Base-by-base conservation (phyloP, 75 land plant species). In the Cunninghamia lanceolata region DNA sequence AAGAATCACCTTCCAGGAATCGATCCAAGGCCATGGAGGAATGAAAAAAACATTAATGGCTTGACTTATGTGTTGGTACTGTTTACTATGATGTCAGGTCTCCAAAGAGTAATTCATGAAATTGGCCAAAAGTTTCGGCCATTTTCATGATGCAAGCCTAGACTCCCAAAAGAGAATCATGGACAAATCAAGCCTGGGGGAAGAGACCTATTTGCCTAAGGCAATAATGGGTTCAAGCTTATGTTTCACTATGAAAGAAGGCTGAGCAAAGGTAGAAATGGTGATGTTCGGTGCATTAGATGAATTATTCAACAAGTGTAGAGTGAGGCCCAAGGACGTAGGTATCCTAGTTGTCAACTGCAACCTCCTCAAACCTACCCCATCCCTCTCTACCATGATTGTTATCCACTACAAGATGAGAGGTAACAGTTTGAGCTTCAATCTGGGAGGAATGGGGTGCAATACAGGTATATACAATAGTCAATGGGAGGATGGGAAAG, bases 371-470 rank as follows among this genome's bases (percentile, higher is more conserved):
- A 94, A 91, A 70, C 87, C 93, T 0, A 93, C 94, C 1, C 95
- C 95, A 8, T 94, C 95, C 6, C 91, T 93, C 0, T 90, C 95
- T 1, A 89, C 93, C 11, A 94, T 94, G 94, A 74, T 94, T 16
- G 86, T 94, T 9, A 94, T 93, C 88, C 95, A 91, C 85, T 94
- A 90, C 88, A 93, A 93, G 83, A 83, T 94, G 83, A 38, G 91
- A 39, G 87, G 84, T 15, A 88, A 90, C 46, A 87, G 91, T 25
- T 59, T n/a, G n/a, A n/a, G n/a, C n/a, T n/a, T n/a, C n/a, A n/a
- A n/a, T n/a, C n/a, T n/a, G n/a, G n/a, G n/a, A 7, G 95, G 95
- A 54, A 94, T 94, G 95, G 95, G 94, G 0, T 94, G 94, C 68
- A 85, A 89, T 21, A 94, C 95, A 3, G 95, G 95, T 9, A 52